Base-by-base conservation (phyloP, 2,329 filamentous ascomycete species). In the Trichoderma harzianum region DNA sequence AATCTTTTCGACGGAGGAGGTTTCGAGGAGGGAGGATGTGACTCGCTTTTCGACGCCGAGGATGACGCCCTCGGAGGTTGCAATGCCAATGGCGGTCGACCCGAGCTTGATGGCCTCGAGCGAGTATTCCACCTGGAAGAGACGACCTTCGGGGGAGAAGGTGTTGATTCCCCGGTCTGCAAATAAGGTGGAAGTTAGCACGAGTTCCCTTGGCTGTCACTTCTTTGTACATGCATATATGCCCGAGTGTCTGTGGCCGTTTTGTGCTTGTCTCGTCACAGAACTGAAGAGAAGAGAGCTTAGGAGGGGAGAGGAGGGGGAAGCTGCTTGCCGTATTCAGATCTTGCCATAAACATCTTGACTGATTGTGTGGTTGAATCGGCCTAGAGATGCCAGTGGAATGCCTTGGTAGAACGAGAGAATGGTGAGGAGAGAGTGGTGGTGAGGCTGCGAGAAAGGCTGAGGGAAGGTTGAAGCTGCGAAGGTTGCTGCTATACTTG, bases 41-140 rank as follows among this genome's bases (percentile, higher is more conserved):
- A 99, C 96, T 80, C 96, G 95, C 90, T 99, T 99, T 87, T 99
- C 96, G 75, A 99, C 96, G 77, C 96, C 96, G 66, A 99, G 92
- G 80, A 99, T 92, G 74, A 98, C 95, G 80, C 96, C 96, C 82
- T 97, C 93, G 72, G 93, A 93, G 63, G 96, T 99, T 78, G 96
- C 94, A 76, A 99, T 95, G 78, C 96, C 96, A 85, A 99, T 99
- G 80, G 96, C 96, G 77, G 96, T 99, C 79, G 93, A 97, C 77
- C 96, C 96, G 77, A 98, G 93, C 88, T 99, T 99, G 90, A 99
- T 99, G 84, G 96, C 96, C 88, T 99, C 96, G 83, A 99, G 92
- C 73, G 96, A 98, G 90, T 99, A 99, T 92, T 99, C 96, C 87
- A 99, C 96, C 87, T 99, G 96, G 90, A 99, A 99, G 83, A 99